Evolutionary conservation across 164 flowering plant genomes (phyloP).

Genomic region (Houttuynia cordata): DNA sequence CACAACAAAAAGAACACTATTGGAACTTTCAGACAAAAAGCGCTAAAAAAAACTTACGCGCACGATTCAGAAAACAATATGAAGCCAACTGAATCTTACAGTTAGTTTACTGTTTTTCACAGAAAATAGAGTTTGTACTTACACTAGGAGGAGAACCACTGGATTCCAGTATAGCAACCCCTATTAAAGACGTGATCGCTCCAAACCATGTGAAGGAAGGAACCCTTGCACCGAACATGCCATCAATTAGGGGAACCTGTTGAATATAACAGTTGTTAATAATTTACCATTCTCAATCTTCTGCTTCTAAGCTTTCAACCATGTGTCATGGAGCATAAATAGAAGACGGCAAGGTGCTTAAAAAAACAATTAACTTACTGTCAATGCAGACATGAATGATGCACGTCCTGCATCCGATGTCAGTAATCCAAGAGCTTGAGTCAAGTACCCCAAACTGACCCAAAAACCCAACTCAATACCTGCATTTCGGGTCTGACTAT

Average conservation of each 20-base stretch:
- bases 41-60: background rate
- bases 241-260: slow-evolving; percentile 82
- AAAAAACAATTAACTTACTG: slow-evolving; percentile 39
- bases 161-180: slow-evolving; percentile 73
- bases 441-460: slow-evolving; percentile 83
- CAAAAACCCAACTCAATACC: slow-evolving; percentile 81
- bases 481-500: slow-evolving; percentile 47
- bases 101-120: too few species aligned
- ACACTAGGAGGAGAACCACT: slow-evolving; percentile 93
- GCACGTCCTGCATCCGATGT: slow-evolving; percentile 96
- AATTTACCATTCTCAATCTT: too few species aligned
- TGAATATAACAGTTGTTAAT: too few species aligned
- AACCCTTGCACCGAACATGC: slow-evolving; percentile 59
- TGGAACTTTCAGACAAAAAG: background rate
- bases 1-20: background rate
- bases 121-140: too few species aligned
- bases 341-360: background rate
- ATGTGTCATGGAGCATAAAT: background rate
- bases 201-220: slow-evolving; percentile 75
- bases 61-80: background rate
- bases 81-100: background rate
- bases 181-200: slow-evolving; percentile 56
- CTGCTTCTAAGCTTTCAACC: background rate
- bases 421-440: slow-evolving; percentile 67
- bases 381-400: slow-evolving; percentile 64